Conservation (phyloP, 2,329 filamentous ascomycete genomes). For the Cladosporium halotolerans region DNA sequence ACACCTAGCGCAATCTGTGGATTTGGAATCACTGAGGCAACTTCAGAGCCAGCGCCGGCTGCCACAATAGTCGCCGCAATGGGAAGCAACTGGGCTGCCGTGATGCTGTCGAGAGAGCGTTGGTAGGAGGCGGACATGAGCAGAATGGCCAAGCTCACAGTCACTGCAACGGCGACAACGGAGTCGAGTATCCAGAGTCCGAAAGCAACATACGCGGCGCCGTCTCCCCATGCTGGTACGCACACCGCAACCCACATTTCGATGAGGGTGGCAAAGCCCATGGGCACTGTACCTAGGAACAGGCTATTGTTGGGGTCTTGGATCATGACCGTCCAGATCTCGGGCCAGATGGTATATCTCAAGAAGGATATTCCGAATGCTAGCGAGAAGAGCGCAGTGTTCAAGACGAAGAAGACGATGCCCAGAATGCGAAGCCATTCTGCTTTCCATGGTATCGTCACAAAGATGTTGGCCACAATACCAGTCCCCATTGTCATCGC, state of each 20-base stretch:
- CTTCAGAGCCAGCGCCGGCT: conserved; percentile 56
- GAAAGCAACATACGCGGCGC: conserved; percentile 45
- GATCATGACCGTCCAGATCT: conserved; percentile 62
- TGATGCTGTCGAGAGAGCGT: conserved; percentile 50
- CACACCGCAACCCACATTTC: conserved; percentile 26
- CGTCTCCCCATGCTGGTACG: conserved; percentile 29
- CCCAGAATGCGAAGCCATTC: conserved; percentile 55
- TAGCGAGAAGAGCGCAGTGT: conserved; percentile 50
- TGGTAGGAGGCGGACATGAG: conserved; percentile 27
- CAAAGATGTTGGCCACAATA: conserved; percentile 57
- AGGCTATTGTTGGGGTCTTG: conserved; percentile 59
- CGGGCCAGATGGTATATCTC: conserved; percentile 60
- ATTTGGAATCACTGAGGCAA: conserved; percentile 55
- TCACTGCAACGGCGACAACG: conserved; percentile 36
- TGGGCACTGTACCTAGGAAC: conserved; percentile 49
- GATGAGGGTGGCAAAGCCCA: conserved; percentile 28
- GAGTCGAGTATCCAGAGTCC: conserved; percentile 46
- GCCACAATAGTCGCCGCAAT: conserved; percentile 63
- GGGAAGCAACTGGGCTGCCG: conserved; percentile 59
- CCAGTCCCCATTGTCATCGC: conserved; percentile 56
- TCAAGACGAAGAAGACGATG: conserved; percentile 56
- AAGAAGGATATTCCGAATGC: conserved; percentile 51
- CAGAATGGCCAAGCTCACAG: conserved; percentile 35
- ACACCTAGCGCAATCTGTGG: conserved; percentile 54
- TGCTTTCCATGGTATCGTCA: conserved; percentile 56